Percentiles rank a stretch among this genome's conserved stretches.
Conservation (phyloP, 2,329 filamentous ascomycete genomes). For the Aureobasidium lini region DNA sequence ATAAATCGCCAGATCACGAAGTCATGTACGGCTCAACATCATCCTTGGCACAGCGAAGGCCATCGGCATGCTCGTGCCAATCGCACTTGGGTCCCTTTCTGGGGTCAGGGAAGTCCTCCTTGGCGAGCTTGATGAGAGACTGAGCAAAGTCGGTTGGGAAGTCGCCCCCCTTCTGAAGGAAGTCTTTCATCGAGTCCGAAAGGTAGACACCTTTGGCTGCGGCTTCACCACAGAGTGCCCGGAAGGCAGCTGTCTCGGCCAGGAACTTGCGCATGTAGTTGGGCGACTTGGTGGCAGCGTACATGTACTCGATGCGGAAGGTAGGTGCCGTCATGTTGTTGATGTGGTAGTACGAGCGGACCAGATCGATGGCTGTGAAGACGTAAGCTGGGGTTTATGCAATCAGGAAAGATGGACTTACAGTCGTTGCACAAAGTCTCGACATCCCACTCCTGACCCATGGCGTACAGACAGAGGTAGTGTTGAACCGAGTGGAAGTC, state of each 20-base stretch:
- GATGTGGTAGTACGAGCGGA: slow-evolving; percentile 26
- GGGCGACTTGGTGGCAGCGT: slow-evolving; percentile 21
- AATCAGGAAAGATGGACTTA: slow-evolving; percentile 5
- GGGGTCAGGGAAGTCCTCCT: slow-evolving; percentile 23
- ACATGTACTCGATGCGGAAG: slow-evolving; percentile 31
- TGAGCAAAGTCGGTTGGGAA: slow-evolving; percentile 25
- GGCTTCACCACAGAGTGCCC: slow-evolving; percentile 21
- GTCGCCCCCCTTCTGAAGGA: slow-evolving; percentile 22
- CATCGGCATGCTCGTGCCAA: slow-evolving; percentile 26
- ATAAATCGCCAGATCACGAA: background rate
- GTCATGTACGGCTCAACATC: slow-evolving; percentile 16
- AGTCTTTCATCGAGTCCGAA: slow-evolving; percentile 21
- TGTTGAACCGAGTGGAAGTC: slow-evolving; percentile 29
- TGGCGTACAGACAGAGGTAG: slow-evolving; percentile 28
- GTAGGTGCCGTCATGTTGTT: slow-evolving; percentile 28
- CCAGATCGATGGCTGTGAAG: slow-evolving; percentile 25
- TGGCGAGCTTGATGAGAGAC: slow-evolving; percentile 22
- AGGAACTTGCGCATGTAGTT: slow-evolving; percentile 29
- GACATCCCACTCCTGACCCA: slow-evolving; percentile 23
- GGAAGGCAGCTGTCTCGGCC: slow-evolving; percentile 26
- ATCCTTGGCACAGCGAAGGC: slow-evolving; percentile 10
- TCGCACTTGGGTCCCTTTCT: slow-evolving; percentile 23
- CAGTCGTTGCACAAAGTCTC: slow-evolving; percentile 26
- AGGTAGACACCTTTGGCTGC: slow-evolving; percentile 17
- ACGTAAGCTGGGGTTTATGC: slow-evolving; percentile 1